Evolutionary conservation across 768 basidiomycete genomes (phyloP), one percentile per base, ranked within the genome.

Genomic region (Tricholoma bakamatsutake): DNA sequence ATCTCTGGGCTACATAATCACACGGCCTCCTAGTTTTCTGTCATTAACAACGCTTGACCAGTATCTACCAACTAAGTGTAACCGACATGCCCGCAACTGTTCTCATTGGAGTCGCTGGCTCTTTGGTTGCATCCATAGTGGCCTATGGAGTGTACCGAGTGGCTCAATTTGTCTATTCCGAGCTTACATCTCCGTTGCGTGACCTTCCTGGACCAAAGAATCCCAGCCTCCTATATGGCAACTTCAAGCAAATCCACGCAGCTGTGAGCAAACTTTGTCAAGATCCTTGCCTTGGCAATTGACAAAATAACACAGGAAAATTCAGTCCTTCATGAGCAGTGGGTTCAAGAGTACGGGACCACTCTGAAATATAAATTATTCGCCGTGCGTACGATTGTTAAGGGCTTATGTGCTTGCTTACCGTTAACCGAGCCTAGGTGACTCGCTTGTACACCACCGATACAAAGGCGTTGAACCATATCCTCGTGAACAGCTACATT

Each of bases 201-300:
- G 59, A 71, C 40, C 69, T 85, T 27, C 82, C 76, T 2, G 82
- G 82, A 2, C 83, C 83, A 1, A 69, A 74, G 18, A 76, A 64
- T 52, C 51, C 71, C 1, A 78, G 73, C 58, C 69, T 69, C 51
- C 49, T 86, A 11, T 81, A 67, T 53, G 83, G 84, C 9, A 76
- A 83, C 61, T 52, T 81, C 57, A 67, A 62, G 35, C 71, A 78
- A 8, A 71, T 84, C 4, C 66, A 62, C 61, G 63, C 75, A 6
- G 73, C 69, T 5, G 80, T 80, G 57, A 33, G 71, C 11, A 15
- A 42, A 3, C 9, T 17, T 49, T 5, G 31, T 10, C 28, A 1
- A 3, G 6, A n/a, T 30, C 7, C 5, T 1, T 24, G 12, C 27
- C 31, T 13, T 45, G 27, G 10, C 18, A 37, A 27, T 42, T 35